A percentile compares a stretch with the other conserved stretches of the same genome.
These are phyloP conservation scores for Durotheca rogersii DNA, from an alignment of 495 filamentous ascomycete genomes.

Conservation along the genomic window DNA sequence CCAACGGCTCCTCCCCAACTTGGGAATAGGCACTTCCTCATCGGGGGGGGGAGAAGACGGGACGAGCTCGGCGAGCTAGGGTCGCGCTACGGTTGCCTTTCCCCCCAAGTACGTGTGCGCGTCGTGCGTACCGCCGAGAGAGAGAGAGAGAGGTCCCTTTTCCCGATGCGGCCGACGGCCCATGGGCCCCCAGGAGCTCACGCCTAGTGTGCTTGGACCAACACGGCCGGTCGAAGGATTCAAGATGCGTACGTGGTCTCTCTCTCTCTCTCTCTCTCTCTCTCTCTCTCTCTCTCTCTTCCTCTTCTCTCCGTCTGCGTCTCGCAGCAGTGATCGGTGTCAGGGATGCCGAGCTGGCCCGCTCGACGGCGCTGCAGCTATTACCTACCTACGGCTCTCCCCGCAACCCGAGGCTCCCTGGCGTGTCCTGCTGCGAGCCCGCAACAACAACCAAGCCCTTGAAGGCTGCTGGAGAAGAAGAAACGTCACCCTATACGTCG, in stretches of 20 bases:
- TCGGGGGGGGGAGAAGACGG: constrained; percentile 19
- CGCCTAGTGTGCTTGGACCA: constrained; percentile 5
- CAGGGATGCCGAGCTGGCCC: constrained; percentile 12
- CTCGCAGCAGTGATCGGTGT: constrained; percentile 7
- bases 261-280: too few species aligned
- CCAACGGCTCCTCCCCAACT: constrained; percentile 22
- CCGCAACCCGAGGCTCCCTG: constrained; percentile 3
- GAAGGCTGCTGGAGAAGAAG: constrained; percentile 20
- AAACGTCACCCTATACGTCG: constrained; percentile 1
- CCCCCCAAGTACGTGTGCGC: constrained; percentile 17
- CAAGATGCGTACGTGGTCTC: not conserved
- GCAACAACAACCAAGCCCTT: constrained; percentile 5
- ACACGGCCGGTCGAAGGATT: not conserved
- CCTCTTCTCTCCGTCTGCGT: constrained; percentile 2
- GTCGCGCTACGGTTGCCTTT: constrained; percentile 12
- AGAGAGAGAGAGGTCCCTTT: too few species aligned
- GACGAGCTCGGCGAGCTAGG: constrained; percentile 18
- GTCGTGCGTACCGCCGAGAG: constrained; percentile 16
- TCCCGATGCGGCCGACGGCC: constrained; percentile 11
- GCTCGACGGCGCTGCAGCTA: constrained; percentile 7
- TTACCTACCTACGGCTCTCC: constrained; percentile 1
- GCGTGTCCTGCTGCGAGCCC: not conserved
- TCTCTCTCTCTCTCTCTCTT: too few species aligned
- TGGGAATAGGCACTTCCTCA: constrained; percentile 5
- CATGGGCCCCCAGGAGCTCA: constrained; percentile 9